Conservation (phyloP, 1,139 yeast species). For the Yamadazyma oceani region DNA sequence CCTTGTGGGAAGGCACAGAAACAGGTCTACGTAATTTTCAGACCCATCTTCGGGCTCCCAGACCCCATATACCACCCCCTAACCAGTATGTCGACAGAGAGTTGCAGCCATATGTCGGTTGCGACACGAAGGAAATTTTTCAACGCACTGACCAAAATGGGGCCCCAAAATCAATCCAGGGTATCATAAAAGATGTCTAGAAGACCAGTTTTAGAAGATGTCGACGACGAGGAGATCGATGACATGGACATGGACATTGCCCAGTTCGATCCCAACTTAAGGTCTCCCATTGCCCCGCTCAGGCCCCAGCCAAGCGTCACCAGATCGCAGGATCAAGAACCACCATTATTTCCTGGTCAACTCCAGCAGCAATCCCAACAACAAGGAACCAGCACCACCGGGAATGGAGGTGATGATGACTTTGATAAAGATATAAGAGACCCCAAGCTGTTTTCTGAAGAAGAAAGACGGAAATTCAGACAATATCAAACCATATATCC, state of each 20-base stretch:
- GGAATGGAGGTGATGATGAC: conserved; percentile 10
- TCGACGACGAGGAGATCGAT: conserved; percentile 86
- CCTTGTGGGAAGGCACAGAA: too few species aligned
- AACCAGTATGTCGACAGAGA: too few species aligned
- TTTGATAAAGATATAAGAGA: conserved; percentile 31
- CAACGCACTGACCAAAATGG: neutral
- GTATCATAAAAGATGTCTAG: conserved; percentile 35
- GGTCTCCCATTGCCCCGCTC: conserved; percentile 69
- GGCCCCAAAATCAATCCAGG: neutral
- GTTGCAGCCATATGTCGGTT: too few species aligned
- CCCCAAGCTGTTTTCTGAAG: conserved; percentile 40
- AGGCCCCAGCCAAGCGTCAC: conserved; percentile 57
- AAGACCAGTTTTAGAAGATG: conserved; percentile 81
- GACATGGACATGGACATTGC: conserved; percentile 92
- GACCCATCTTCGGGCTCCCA: too few species aligned
- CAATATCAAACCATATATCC: conserved; percentile 80
- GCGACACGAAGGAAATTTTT: neutral
- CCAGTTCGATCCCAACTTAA: conserved; percentile 76
- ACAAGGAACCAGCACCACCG: too few species aligned
- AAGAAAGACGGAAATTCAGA: conserved; percentile 61
- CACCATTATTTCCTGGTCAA: conserved; percentile 25
- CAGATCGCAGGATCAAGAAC: conserved; percentile 59
- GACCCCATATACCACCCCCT: too few species aligned
- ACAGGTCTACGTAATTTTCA: too few species aligned
- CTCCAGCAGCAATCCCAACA: conserved; percentile 21